Conservation (phyloP, 345 rosid genomes). For the Corchorus capsularis region DNA sequence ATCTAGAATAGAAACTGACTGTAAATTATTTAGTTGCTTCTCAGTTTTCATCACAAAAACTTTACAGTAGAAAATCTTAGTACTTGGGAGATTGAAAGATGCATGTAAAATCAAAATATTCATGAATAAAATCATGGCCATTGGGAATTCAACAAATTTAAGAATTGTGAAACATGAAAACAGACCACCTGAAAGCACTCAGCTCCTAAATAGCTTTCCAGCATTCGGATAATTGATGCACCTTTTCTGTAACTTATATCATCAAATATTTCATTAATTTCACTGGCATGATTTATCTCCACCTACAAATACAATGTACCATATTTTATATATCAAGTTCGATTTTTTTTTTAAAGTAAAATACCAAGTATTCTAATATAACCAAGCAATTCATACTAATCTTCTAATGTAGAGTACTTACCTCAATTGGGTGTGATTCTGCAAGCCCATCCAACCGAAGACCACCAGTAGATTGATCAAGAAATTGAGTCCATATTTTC, state of each 20-base stretch:
- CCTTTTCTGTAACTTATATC: slow-evolving; percentile 94
- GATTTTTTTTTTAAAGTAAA: background rate
- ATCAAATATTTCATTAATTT: slow-evolving; percentile 94
- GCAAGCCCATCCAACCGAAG: slow-evolving; percentile 91
- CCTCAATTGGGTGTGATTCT: slow-evolving; percentile 99
- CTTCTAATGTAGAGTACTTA: slow-evolving; percentile 18
- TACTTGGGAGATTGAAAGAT: background rate
- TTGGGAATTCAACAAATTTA: background rate
- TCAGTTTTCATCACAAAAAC: too few relatives aligned
- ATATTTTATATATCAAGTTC: background rate
- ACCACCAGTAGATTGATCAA: slow-evolving; percentile 79
- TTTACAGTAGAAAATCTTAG: too few relatives aligned
- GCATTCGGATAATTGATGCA: slow-evolving; percentile 93
- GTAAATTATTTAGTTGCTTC: too few relatives aligned
- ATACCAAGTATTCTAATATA: background rate
- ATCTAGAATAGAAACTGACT: too few relatives aligned
- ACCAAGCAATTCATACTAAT: background rate
- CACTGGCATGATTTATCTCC: slow-evolving; percentile 86
- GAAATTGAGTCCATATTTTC: slow-evolving; percentile 99
- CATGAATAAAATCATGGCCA: background rate
- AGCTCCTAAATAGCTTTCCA: slow-evolving; percentile 97
- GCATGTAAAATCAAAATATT: too few relatives aligned
- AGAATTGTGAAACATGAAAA: slow-evolving; percentile 1
- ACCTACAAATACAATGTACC: slow-evolving; percentile 63
- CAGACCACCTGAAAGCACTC: slow-evolving; percentile 77